phyloP scores from a whole-genome alignment of 202 grass and related monocot genomes.

The Musa balbisiana region DNA sequence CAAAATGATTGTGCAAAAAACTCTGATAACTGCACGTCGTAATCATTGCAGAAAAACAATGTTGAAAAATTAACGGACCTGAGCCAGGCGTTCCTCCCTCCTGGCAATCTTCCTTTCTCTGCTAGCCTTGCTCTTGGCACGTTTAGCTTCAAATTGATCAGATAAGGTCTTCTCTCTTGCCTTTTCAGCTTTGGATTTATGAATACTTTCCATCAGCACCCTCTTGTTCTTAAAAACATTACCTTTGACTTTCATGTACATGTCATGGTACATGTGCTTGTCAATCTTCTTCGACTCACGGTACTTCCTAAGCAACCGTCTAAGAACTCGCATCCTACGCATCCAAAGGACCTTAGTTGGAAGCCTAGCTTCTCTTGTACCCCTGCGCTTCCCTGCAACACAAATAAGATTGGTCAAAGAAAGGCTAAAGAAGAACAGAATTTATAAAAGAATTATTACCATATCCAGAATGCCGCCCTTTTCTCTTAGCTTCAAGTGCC shows the following conservation, averaged over 20 bases:
- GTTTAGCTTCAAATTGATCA: slow-evolving; percentile 7
- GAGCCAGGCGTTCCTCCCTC: slow-evolving; percentile 6
- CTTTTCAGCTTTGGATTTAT: slow-evolving; percentile 10
- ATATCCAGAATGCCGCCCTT: slow-evolving; percentile 3
- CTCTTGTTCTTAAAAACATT: slow-evolving; percentile 14
- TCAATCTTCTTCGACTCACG: slow-evolving; percentile 7
- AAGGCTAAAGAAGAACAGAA: background rate
- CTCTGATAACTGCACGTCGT: background rate
- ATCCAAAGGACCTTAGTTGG: slow-evolving; percentile 5
- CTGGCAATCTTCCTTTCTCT: slow-evolving; percentile 1
- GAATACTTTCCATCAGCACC: slow-evolving; percentile 3
- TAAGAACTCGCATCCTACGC: slow-evolving; percentile 4
- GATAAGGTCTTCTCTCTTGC: slow-evolving; percentile 10
- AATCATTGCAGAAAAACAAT: too few species aligned
- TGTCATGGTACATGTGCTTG: slow-evolving; percentile 10
- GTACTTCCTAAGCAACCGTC: background rate
- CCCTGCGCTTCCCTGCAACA: background rate
- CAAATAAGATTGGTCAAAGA: background rate
- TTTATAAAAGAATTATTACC: background rate
- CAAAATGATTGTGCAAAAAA: background rate
- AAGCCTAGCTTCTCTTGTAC: slow-evolving; percentile 13
- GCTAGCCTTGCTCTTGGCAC: slow-evolving; percentile 4
- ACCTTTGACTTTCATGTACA: slow-evolving; percentile 10
- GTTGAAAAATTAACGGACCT: background rate
- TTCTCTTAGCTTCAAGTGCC: slow-evolving; percentile 1